phyloP scores from a whole-genome alignment of 2,329 filamentous ascomycete species.

The Pezicula rhizophila region DNA sequence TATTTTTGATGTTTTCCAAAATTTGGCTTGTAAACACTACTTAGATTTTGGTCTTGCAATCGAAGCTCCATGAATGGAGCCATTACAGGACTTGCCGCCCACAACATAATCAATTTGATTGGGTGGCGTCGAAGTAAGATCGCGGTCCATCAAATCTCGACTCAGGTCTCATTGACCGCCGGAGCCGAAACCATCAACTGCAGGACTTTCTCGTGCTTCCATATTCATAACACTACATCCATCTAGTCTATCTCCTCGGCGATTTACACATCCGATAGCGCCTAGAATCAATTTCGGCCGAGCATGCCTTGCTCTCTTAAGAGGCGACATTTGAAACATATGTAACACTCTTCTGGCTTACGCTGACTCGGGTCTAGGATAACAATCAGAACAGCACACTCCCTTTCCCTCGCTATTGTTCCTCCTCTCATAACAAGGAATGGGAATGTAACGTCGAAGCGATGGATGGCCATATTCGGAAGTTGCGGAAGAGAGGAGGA shows the following conservation, averaged over 20 bases:
- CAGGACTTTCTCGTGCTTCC: conserved; percentile 4
- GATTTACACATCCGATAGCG: conserved; percentile 4
- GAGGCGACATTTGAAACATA: conserved; percentile 6
- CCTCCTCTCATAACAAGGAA: conserved; percentile 6
- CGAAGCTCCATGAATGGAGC: too few relatives aligned
- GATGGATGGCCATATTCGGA: conserved; percentile 2
- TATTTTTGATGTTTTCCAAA: too few relatives aligned
- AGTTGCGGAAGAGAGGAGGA: conserved; percentile 4
- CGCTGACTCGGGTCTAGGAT: conserved; percentile 2
- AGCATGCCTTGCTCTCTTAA: conserved; percentile 4
- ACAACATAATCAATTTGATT: conserved; percentile 8
- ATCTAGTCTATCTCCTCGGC: conserved; percentile 4
- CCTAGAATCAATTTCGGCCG: conserved; percentile 4
- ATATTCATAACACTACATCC: conserved; percentile 6
- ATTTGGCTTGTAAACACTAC: too few relatives aligned
- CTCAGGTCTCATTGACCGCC: conserved; percentile 7
- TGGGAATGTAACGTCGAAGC: conserved; percentile 2
- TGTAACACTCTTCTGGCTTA: conserved; percentile 3
- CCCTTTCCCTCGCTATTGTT: conserved; percentile 2
- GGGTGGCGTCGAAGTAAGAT: conserved; percentile 7
- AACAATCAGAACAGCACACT: conserved; percentile 6
- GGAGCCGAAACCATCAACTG: conserved; percentile 5
- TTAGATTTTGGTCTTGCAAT: too few relatives aligned
- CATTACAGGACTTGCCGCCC: background rate
- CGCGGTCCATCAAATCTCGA: conserved; percentile 6